Evolutionary conservation across 2,329 filamentous ascomycete species (phyloP), one percentile per base, ranked within the genome.

Genomic region (Aspergillus novoparasiticus): DNA sequence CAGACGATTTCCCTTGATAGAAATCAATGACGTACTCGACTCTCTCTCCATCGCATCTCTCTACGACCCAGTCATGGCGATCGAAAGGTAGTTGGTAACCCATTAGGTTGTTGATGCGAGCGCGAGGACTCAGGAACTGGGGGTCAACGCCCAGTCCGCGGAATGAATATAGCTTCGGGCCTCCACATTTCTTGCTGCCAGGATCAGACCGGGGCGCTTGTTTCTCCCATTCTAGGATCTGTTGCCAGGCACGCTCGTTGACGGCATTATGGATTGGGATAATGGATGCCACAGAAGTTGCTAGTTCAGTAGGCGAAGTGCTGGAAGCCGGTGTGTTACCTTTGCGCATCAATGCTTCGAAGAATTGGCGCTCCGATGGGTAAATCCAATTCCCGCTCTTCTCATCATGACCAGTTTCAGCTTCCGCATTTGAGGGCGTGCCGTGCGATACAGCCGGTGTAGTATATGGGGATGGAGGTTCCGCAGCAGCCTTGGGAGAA

Each of bases 1-100:
- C 72, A 66, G 76, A 62, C 34, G 83, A 76, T 69, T 83, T 87
- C 0, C 95, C 95, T 6, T 93, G 89, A 75, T 99, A 99, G 72
- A 99, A 99, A 79, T 99, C 95, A 77, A 99, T 99, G 45, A 99
- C 90, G 76, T 99, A 99, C 72, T 98, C 95, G 56, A 99, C 82
- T 72, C 87, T 87, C 62, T 76, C 73, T 8, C 81, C 81, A 23
- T 91, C 94, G 75, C 95, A 98, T 58, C 95, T 85, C 79, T 99
- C 94, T 41, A 99, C 90, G 28, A 97, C 89, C 95, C 95, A 99
- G 78, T 99, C 95, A 77, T 99, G 95, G 32, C 95, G 85, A 80
- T 99, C 95, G 78, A 99, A 99, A 1, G 95, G 95, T 59, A 90
- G 84, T 64, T 90, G 89, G 78, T 97, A 98, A n/a, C 95, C 95